phyloP scores from a whole-genome alignment of 2,329 filamentous ascomycete genomes.

The Alternaria novae-zelandiae region DNA sequence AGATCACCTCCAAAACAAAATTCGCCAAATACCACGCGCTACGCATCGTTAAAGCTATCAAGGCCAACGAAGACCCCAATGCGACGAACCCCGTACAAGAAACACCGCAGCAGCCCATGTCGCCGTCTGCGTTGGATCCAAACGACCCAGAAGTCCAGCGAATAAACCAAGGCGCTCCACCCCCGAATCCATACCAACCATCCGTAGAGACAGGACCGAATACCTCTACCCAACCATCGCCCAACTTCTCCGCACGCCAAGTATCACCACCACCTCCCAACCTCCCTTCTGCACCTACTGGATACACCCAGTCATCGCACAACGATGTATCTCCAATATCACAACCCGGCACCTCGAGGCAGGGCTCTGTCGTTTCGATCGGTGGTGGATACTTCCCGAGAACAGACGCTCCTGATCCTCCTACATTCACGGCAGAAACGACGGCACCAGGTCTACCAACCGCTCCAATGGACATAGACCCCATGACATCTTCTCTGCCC shows the following conservation, averaged over 20 bases:
- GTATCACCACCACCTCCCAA: conserved; percentile 56
- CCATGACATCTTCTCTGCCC: conserved; percentile 31
- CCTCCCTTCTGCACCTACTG: conserved; percentile 38
- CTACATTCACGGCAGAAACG: conserved; percentile 52
- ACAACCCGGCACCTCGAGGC: conserved; percentile 51
- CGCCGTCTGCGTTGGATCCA: conserved; percentile 61
- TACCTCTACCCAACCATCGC: conserved; percentile 57
- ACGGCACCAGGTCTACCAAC: conserved; percentile 45
- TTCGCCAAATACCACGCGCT: conserved; percentile 96
- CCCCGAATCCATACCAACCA: conserved; percentile 50
- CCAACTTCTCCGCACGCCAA: conserved; percentile 48
- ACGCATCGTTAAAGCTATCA: conserved; percentile 88
- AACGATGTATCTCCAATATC: conserved; percentile 62
- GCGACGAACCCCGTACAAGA: conserved; percentile 79
- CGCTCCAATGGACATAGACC: conserved; percentile 40
- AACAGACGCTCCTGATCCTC: conserved; percentile 53
- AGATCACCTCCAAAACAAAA: conserved; percentile 86
- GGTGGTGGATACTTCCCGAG: conserved; percentile 66
- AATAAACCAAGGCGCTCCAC: conserved; percentile 50
- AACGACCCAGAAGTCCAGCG: conserved; percentile 70
- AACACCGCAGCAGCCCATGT: conserved; percentile 42
- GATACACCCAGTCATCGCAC: conserved; percentile 49
- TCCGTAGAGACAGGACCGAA: conserved; percentile 68
- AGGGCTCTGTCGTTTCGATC: conserved; percentile 53
- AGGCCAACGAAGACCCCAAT: conserved; percentile 91